These are phyloP conservation scores for Fusarium pininemorale DNA, from an alignment of 2,329 filamentous ascomycete genomes.

Conservation along the genomic window DNA sequence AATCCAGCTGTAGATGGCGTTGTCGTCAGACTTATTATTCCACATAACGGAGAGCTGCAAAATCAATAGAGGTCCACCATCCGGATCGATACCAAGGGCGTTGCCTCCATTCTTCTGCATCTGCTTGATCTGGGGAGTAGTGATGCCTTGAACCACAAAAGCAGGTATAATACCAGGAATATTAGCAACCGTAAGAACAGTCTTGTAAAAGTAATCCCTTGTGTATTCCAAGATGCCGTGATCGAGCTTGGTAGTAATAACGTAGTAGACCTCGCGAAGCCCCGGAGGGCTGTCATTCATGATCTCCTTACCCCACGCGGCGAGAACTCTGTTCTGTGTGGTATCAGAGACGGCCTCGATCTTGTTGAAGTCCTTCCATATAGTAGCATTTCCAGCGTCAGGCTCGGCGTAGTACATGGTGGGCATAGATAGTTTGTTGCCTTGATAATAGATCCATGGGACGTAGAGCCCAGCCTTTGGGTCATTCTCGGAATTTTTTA, in stretches of 20 bases:
- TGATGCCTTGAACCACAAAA: slow-evolving; percentile 53
- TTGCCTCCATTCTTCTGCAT: slow-evolving; percentile 49
- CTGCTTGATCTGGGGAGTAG: slow-evolving; percentile 46
- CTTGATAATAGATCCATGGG: neutral
- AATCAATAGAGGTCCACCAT: slow-evolving; percentile 39
- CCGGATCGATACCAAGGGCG: slow-evolving; percentile 40
- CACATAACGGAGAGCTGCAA: neutral
- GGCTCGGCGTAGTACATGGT: slow-evolving; percentile 52
- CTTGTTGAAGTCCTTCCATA: slow-evolving; percentile 48
- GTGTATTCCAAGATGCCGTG: neutral
- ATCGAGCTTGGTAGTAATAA: slow-evolving; percentile 17
- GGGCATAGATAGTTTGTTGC: slow-evolving; percentile 14
- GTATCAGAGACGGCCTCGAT: slow-evolving; percentile 35
- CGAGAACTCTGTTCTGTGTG: neutral
- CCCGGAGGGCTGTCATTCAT: slow-evolving; percentile 7
- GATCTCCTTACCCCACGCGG: neutral
- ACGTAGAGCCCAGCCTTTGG: slow-evolving; percentile 20
- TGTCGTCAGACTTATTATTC: slow-evolving; percentile 45
- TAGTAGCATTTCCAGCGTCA: slow-evolving; percentile 44
- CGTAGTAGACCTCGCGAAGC: slow-evolving; percentile 13
- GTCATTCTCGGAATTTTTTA: slow-evolving; percentile 8
- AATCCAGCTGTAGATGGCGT: slow-evolving; percentile 34
- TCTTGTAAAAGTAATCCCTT: slow-evolving; percentile 27
- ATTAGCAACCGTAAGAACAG: slow-evolving; percentile 32
- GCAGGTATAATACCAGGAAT: slow-evolving; percentile 40